A percentile compares a stretch with the other conserved stretches of the same genome.
Evolutionary conservation across 1,284 basidiomycete species (phyloP).

Genomic region (Blastosporella zonata): DNA sequence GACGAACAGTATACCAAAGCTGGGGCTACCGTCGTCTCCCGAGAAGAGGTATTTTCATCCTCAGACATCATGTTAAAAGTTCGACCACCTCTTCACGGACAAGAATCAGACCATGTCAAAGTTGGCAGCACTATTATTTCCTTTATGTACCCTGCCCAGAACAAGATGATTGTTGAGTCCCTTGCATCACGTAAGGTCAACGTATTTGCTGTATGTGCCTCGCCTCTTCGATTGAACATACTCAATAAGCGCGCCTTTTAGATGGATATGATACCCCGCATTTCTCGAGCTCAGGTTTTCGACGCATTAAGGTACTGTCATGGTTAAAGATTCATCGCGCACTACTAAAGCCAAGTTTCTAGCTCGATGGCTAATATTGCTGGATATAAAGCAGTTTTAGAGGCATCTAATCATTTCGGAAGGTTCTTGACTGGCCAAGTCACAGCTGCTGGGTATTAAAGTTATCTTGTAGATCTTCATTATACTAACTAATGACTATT

Average conservation of each 20-base stretch:
- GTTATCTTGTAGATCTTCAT: constrained; percentile 2
- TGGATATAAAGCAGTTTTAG: constrained; percentile 84
- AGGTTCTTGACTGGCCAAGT: constrained; percentile 86
- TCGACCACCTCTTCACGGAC: constrained; percentile 61
- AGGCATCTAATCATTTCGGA: constrained; percentile 84
- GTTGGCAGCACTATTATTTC: constrained; percentile 76
- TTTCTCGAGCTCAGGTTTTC: constrained; percentile 83
- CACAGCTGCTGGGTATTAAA: constrained; percentile 76
- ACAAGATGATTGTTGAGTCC: constrained; percentile 67
- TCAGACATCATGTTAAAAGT: constrained; percentile 84
- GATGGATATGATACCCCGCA: constrained; percentile 89
- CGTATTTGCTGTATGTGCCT: constrained; percentile 49
- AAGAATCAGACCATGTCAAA: constrained; percentile 60
- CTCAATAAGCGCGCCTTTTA: constrained; percentile 17
- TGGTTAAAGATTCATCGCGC: neutral
- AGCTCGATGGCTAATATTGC: constrained; percentile 91
- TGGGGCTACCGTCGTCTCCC: constrained; percentile 71
- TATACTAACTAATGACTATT: constrained; percentile 2
- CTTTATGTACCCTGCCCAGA: constrained; percentile 82
- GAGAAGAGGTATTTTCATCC: constrained; percentile 56
- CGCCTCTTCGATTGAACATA: neutral
- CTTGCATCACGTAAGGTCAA: constrained; percentile 63
- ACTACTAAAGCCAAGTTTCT: neutral
- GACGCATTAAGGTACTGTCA: constrained; percentile 70
- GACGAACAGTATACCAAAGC: constrained; percentile 76